phyloP scores from a whole-genome alignment of 306 rosid genomes.

The Malus asiatica region DNA sequence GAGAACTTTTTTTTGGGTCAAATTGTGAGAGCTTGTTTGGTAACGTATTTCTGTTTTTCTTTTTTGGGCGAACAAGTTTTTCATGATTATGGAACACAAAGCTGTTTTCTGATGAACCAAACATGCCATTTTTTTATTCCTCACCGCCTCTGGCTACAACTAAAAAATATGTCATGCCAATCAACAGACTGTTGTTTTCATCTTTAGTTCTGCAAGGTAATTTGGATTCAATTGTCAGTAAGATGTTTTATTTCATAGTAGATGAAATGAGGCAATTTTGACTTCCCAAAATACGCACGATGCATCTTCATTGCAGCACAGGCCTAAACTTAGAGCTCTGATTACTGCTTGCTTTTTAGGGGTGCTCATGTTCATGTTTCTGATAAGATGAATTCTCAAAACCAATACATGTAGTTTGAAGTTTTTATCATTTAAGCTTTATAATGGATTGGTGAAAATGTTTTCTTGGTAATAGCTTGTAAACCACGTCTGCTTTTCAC shows the following conservation, averaged over 20 bases:
- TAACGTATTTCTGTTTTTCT: neutral
- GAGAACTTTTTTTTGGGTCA: neutral
- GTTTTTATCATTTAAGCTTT: neutral
- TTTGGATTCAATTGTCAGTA: neutral
- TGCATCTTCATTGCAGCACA: neutral
- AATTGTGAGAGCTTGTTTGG: neutral
- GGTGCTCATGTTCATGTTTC: no score
- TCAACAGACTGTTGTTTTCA: neutral
- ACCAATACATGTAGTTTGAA: no score
- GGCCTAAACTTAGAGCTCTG: neutral
- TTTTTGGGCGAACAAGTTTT: neutral
- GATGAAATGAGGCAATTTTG: neutral
- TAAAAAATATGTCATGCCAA: neutral
- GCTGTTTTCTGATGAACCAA: neutral
- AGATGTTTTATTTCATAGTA: neutral
- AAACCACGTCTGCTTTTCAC: slow-evolving; percentile 88
- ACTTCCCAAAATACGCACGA: neutral
- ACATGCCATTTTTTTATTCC: neutral
- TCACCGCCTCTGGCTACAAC: neutral
- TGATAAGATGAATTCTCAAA: no score
- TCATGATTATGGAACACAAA: neutral
- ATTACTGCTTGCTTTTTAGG: neutral
- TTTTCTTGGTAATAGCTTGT: slow-evolving; percentile 52
- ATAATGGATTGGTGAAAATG: slow-evolving; percentile 4
- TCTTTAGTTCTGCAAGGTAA: neutral